phyloP scores from a whole-genome alignment of 305 asterid genomes.

The Rubia peregrina region DNA sequence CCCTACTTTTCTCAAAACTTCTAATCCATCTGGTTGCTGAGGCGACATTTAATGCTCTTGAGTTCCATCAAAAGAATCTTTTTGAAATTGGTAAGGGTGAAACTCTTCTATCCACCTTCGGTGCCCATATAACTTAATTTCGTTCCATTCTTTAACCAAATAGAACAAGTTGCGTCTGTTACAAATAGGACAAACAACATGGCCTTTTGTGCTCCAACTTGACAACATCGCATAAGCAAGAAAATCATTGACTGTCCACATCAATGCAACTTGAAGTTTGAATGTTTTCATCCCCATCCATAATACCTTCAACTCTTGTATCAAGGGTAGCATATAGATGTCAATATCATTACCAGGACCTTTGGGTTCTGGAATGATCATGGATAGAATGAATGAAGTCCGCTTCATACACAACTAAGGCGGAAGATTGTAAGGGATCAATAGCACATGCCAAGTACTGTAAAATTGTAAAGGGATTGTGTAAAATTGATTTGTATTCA shows the following conservation, averaged over 20 bases:
- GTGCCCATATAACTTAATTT: background rate
- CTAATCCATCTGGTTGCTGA: background rate
- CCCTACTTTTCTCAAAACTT: background rate
- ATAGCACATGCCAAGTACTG: background rate
- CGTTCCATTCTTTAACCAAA: background rate
- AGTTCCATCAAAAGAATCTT: background rate
- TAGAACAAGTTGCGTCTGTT: background rate
- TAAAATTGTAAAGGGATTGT: too few species aligned
- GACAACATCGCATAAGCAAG: background rate
- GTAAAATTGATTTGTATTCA: too few species aligned
- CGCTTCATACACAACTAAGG: background rate
- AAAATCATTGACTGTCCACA: background rate
- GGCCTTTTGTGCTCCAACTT: background rate
- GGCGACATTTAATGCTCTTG: background rate
- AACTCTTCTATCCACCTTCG: background rate
- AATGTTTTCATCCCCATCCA: background rate
- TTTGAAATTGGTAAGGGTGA: background rate
- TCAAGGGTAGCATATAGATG: background rate
- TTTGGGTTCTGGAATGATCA: background rate
- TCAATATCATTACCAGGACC: background rate
- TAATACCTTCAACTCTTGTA: background rate
- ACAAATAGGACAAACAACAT: too few species aligned
- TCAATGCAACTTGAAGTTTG: background rate
- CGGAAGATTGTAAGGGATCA: background rate
- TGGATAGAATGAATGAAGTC: background rate